Base-by-base conservation (phyloP, 345 rosid genomes). In the Tarenaya hassleriana region DNA sequence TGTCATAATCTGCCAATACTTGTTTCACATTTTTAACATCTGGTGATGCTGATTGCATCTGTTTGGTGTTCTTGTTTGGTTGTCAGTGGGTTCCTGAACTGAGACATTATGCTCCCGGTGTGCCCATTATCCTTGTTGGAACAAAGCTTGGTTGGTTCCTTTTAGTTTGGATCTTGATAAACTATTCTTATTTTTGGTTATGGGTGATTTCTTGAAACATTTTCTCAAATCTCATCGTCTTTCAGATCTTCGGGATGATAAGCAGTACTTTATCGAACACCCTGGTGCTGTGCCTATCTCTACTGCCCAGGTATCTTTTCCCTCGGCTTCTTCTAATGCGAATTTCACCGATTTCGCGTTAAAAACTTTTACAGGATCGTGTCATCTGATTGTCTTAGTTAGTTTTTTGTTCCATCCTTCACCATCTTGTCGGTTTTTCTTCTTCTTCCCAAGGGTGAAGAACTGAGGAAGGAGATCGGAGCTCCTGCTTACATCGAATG, bases 71-170 rank as follows among this genome's bases (percentile, higher is more conserved):
- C 38, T 10, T 18, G 14, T 34, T 68, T 47, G 35, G 8, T 29
- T 68, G 67, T 17, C 80, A 83, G 96, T 91, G 98, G 98, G 87
- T 91, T 59, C 96, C 98, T 0, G 98, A 91, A 75, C 59, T 87
- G 75, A 76, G 74, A 67, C 96, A 91, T 62, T 87, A 87, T 61
- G 95, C 90, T 21, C 98, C 96, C 44, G 95, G 96, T 65, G 90
- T 91, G 38, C 98, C 92, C 9, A 73, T 84, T 16, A 67, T 87
- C 62, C 95, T 87, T 11, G 95, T 87, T 76, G 96, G 98, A 52
- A 87, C 98, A 47, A 87, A 91, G 74, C 84, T 91, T 46, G 98
- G 98, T 91, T 56, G 55, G 58, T 15, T 38, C 38, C 34, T 46
- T 1, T 47, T 14, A 24, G 5, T 0, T 24, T 5, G 5, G 3